Evolutionary conservation across 306 rosid species (phyloP), one percentile per base, ranked within the genome.

Genomic region (Arachis hypogaea): DNA sequence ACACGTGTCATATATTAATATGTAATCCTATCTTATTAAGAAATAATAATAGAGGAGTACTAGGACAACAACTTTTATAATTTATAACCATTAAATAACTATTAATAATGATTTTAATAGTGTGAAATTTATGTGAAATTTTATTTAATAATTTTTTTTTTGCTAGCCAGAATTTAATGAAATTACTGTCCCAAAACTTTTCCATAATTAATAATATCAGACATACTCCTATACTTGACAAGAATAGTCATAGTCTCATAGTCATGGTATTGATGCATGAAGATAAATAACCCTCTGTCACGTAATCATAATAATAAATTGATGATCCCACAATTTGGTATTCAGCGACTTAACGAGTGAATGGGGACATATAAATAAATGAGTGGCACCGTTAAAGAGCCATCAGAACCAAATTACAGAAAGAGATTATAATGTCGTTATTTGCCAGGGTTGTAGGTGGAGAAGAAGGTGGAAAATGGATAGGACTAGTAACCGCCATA

Each of bases 401-500:
- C 63, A 64, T 43, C 28, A 74, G 33, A 62, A 6, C 47, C 54
- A 30, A 47, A 70, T 30, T 18, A 38, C 4, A 29, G 3, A 46
- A 12, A 70, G 16, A 30, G 11, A 63, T 57, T 66, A 63, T 45
- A 9, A 79, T 79, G 78, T 50, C 30, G 36, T 73, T 67, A 59
- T 79, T 74, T 14, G 7, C 59, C 45, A 45, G 60, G 44, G 28
- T 74, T 61, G 30, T 47, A 12, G 59, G 68, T 41, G 80, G 36
- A 10, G 80, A 80, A 83, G 30, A 42, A 12, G 59, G 73, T 40
- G 80, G 36, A 10, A 82, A 83, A 83, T 86, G 89, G 89, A 5
- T 86, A 9, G 87, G 85, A 55, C 64, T 86, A 63, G 89, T 86
- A 2, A 68, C 85, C 0, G 85, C 87, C 12, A 80, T 82, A 22